A percentile compares a stretch with the other conserved stretches of the same genome.
Conservation (phyloP, 371 early-diverging fungal genomes). For the Phascolomyces articulosus region DNA sequence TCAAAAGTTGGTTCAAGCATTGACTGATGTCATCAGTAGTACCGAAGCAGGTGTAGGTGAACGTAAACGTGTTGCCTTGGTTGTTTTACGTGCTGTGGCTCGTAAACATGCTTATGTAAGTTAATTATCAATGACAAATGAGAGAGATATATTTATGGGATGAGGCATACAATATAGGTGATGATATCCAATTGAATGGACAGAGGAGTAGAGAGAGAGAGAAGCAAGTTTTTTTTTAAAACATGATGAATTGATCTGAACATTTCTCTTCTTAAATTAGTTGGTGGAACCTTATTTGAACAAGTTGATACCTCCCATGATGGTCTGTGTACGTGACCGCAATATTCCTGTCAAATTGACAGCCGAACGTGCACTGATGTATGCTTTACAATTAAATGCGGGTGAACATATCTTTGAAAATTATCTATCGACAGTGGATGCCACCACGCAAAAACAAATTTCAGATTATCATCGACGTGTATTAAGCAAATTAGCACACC, state of each 20-base stretch:
- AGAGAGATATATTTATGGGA: too few relatives aligned
- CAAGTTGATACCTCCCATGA: conserved; percentile 64
- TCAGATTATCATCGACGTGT: conserved; percentile 69
- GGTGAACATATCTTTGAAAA: conserved; percentile 33
- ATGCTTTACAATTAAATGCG: conserved; percentile 62
- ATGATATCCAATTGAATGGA: too few relatives aligned
- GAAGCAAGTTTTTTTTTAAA: too few relatives aligned
- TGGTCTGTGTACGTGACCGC: conserved; percentile 77
- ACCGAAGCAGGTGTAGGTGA: conserved; percentile 33
- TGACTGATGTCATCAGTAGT: conserved; percentile 36
- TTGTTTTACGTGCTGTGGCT: conserved; percentile 42
- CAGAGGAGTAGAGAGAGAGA: not conserved
- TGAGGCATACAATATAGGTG: too few relatives aligned
- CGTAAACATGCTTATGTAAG: conserved; percentile 46
- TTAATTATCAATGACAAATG: too few relatives aligned
- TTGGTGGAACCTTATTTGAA: conserved; percentile 50
- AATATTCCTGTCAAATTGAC: conserved; percentile 83
- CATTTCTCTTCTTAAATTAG: not conserved
- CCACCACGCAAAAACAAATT: conserved; percentile 47
- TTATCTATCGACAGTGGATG: conserved; percentile 53
- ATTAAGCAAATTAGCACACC: conserved; percentile 54
- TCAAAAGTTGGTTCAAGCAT: conserved; percentile 28
- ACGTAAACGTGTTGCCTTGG: conserved; percentile 46
- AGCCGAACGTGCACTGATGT: conserved; percentile 77
- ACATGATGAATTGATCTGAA: not conserved